These are phyloP conservation scores for Entoloma clypeatum DNA, from an alignment of 1,284 basidiomycete species.

Conservation along the genomic window DNA sequence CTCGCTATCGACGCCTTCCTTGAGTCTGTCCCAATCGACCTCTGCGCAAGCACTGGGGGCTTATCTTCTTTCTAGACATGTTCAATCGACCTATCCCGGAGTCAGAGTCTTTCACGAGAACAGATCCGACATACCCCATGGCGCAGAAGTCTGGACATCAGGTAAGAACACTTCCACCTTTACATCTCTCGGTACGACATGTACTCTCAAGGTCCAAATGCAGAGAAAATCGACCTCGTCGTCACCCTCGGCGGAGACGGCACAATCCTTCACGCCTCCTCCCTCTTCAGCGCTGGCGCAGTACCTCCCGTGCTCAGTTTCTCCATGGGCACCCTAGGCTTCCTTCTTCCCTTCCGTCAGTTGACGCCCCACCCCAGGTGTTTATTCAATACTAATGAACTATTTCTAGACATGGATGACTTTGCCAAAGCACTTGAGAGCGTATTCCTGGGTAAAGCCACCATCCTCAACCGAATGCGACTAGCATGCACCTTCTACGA, in stretches of 20 bases:
- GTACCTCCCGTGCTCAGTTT: constrained; percentile 96
- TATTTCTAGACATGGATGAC: constrained; percentile 68
- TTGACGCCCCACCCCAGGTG: constrained; percentile 15
- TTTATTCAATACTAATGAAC: constrained; percentile 7
- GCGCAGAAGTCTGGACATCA: constrained; percentile 61
- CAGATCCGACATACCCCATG: constrained; percentile 60
- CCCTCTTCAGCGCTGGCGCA: constrained; percentile 82
- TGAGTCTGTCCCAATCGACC: constrained; percentile 39
- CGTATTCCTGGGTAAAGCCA: constrained; percentile 71
- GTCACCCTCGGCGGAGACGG: constrained; percentile 95
- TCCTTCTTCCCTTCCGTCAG: constrained; percentile 91
- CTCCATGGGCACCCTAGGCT: constrained; percentile 94
- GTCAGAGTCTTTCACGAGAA: constrained; percentile 77
- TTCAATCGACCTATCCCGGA: constrained; percentile 61
- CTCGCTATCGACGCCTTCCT: constrained; percentile 70
- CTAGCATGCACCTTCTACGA: constrained; percentile 77
- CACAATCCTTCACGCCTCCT: constrained; percentile 92
- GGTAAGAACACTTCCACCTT: constrained; percentile 32
- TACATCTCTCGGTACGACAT: constrained; percentile 1
- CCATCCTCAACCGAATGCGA: constrained; percentile 84
- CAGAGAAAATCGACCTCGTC: constrained; percentile 76
- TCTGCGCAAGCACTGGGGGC: neutral
- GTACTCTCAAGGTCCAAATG: constrained; percentile 37
- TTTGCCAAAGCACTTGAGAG: constrained; percentile 77
- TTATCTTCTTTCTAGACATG: constrained; percentile 44